Conservation (phyloP, 202 grass and related monocot species). For the Panicum virgatum region DNA sequence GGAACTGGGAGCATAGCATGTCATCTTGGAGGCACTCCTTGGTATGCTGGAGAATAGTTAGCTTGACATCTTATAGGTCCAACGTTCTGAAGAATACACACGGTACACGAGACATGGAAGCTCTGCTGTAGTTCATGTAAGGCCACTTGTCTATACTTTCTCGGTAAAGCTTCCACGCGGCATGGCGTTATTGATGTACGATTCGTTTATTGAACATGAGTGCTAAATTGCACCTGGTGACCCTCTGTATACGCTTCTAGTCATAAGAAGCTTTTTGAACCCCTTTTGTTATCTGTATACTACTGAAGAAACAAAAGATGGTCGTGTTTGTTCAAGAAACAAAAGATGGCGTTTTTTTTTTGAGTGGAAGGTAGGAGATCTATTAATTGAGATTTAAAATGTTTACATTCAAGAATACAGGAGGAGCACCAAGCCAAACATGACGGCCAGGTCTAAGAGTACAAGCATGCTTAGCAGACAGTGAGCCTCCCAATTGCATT, state of each 20-base stretch:
- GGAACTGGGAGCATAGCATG: constrained; percentile 11
- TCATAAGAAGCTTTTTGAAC: neutral
- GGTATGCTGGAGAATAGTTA: constrained; percentile 24
- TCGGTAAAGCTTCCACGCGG: neutral
- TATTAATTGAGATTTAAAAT: too few relatives aligned
- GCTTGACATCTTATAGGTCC: constrained; percentile 37
- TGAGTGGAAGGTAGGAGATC: too few relatives aligned
- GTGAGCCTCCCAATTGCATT: too few relatives aligned
- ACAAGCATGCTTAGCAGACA: too few relatives aligned
- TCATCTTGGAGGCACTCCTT: constrained; percentile 15
- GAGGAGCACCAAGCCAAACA: too few relatives aligned
- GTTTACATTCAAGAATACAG: too few relatives aligned
- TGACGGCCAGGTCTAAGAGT: too few relatives aligned
- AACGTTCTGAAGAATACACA: neutral
- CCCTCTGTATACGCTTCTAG: neutral
- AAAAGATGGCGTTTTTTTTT: too few relatives aligned
- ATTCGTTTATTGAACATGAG: constrained; percentile 31
- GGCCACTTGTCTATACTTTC: constrained; percentile 16
- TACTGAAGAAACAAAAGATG: neutral
- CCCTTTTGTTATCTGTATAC: neutral
- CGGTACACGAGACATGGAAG: neutral
- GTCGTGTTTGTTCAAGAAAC: too few relatives aligned
- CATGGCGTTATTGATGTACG: neutral
- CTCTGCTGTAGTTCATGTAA: constrained; percentile 4
- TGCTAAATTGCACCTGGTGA: neutral